Base-by-base conservation (phyloP, 2,329 filamentous ascomycete genomes). In the Colletotrichum chlorophyti region DNA sequence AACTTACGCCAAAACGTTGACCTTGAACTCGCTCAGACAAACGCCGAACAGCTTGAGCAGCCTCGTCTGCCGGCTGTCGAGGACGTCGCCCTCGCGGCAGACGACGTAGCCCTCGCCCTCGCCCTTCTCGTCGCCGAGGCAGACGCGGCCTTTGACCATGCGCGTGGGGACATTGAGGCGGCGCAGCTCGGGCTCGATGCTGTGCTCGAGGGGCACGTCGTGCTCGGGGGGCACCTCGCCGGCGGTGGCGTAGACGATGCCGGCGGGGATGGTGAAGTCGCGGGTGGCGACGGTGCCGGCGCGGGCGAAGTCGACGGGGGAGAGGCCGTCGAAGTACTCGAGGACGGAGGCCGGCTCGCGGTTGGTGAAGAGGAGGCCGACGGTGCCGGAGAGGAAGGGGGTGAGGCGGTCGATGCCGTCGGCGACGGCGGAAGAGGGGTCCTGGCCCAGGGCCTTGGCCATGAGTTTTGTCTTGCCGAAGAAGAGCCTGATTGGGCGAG, bases 391-490 rank as follows among this genome's bases (percentile, higher is more conserved):
- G 48, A 98, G 82, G 80, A 91, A 84, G 41, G 80, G 79, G 17
- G 84, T 78, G 58, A 97, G 86, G 63, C 79, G 77, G 72, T 91
- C 82, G 68, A 95, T 86, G 71, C 91, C 91, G 40, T 91, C 85
- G 66, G 91, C 90, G 76, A 91, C 85, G 77, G 93, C 91, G 69
- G 91, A 90, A 70, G 91, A 89, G 65, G 87, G 83, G 51, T 82
- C 88, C 64, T 85, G 84, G 71, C 95, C 95, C 23, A 99, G 89
- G 55, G 95, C 93, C 78, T 95, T 94, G 68, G 91, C 88, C 93
- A 98, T 98, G 75, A 99, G 93, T 79, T 98, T 98, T 60, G 94
- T 98, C 82, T 98, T 99, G 79, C 94, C 95, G 77, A 97, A 98
- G 86, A 98, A 98, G 73, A 99, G 81, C 68, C 93, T 95, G 68